A percentile compares a stretch with the other conserved stretches of the same genome.
phyloP scores from a whole-genome alignment of 192 early-diverging fungal genomes.

The Rhizophlyctis rosea region DNA sequence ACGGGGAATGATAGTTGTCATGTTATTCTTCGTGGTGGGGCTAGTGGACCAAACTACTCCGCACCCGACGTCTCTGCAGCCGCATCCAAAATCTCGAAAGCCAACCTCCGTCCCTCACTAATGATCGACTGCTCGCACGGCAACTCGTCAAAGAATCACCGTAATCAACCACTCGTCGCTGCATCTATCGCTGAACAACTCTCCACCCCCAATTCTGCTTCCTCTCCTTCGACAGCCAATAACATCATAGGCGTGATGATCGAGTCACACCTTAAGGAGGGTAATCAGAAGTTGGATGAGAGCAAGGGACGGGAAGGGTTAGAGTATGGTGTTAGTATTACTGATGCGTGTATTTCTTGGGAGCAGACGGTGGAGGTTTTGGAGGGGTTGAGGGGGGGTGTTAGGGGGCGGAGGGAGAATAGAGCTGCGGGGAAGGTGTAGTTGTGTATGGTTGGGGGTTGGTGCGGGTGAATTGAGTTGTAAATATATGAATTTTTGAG shows the following conservation, averaged over 20 bases:
- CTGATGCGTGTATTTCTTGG: constrained; percentile 93
- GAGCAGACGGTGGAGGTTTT: constrained; percentile 80
- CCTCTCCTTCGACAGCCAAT: constrained; percentile 34
- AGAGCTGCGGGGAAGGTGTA: too few relatives aligned
- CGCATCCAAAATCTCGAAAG: constrained; percentile 55
- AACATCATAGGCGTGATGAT: constrained; percentile 93
- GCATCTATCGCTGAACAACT: constrained; percentile 57
- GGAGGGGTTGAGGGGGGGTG: constrained; percentile 35
- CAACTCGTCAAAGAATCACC: constrained; percentile 85
- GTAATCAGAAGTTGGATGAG: constrained; percentile 62
- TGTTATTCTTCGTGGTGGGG: constrained; percentile 88
- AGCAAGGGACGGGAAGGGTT: constrained; percentile 67
- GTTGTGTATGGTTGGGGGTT: too few relatives aligned
- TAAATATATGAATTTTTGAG: too few relatives aligned
- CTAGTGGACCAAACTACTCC: constrained; percentile 87
- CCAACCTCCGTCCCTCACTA: constrained; percentile 52
- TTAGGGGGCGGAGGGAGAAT: constrained; percentile 11
- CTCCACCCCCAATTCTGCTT: constrained; percentile 63
- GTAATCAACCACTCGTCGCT: constrained; percentile 80
- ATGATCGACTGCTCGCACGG: constrained; percentile 99
- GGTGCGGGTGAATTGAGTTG: too few relatives aligned
- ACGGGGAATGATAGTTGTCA: constrained; percentile 90
- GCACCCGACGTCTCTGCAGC: constrained; percentile 61
- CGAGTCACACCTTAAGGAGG: constrained; percentile 88
- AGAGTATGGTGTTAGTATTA: constrained; percentile 84